Evolutionary conservation across 1,139 yeast genomes (phyloP).

Genomic region (Pichia kudriavzevii): DNA sequence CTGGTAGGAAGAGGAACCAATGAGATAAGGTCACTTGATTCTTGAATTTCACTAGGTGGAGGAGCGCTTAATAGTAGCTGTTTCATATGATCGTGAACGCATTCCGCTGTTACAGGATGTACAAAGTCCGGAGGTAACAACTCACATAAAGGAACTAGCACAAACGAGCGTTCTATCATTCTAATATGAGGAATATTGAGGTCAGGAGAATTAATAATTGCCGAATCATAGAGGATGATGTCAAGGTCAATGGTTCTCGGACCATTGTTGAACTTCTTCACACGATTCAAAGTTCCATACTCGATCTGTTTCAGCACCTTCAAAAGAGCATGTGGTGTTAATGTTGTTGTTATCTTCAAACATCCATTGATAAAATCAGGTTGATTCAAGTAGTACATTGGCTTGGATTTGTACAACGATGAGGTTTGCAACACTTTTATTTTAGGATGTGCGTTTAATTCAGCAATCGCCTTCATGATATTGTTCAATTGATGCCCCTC

Average conservation of each 20-base stretch:
- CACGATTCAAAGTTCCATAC: slow-evolving; percentile 60
- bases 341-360: slow-evolving; percentile 46
- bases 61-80: slow-evolving; percentile 35
- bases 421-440: slow-evolving; percentile 57
- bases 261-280: slow-evolving; percentile 77
- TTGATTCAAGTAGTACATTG: slow-evolving; percentile 86
- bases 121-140: slow-evolving; percentile 52
- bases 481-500: slow-evolving; percentile 63
- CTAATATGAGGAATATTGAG: slow-evolving; percentile 78
- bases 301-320: slow-evolving; percentile 65
- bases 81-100: slow-evolving; percentile 59
- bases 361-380: slow-evolving; percentile 81
- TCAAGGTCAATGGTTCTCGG: slow-evolving; percentile 90
- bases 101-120: slow-evolving; percentile 83
- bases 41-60: slow-evolving; percentile 35
- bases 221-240: slow-evolving; percentile 63
- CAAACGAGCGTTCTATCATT: slow-evolving; percentile 87
- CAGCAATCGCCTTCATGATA: slow-evolving; percentile 49
- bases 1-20: slow-evolving; percentile 38
- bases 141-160: slow-evolving; percentile 81
- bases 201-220: slow-evolving; percentile 45
- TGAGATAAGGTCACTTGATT: slow-evolving; percentile 37
- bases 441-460: slow-evolving; percentile 30
- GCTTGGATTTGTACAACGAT: slow-evolving; percentile 77
- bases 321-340: slow-evolving; percentile 60